Evolutionary conservation across 169 alveolate species (phyloP).

Genomic region (Eimeria praecox): DNA sequence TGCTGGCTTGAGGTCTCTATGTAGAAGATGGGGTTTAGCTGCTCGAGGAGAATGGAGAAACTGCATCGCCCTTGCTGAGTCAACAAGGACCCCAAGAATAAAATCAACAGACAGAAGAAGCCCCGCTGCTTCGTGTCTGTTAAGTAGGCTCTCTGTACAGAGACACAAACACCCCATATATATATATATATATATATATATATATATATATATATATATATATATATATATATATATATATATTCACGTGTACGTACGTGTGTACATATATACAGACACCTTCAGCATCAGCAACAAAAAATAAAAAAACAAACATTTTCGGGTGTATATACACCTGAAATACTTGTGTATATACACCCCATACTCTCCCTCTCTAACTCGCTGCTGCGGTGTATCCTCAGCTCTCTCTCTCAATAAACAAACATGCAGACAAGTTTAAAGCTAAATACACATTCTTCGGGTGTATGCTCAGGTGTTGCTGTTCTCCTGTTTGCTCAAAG

Average conservation of each 20-base stretch:
- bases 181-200: too few relatives aligned
- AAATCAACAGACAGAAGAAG: background rate
- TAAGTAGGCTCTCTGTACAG: constrained; percentile 20
- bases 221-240: too few relatives aligned
- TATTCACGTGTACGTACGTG: too few relatives aligned
- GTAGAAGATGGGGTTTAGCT: constrained; percentile 78
- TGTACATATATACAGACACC: too few relatives aligned
- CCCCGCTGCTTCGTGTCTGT: constrained; percentile 1
- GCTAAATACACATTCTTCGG: too few relatives aligned
- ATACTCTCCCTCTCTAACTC: too few relatives aligned
- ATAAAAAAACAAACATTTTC: too few relatives aligned
- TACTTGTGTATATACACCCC: too few relatives aligned
- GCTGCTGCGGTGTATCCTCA: background rate
- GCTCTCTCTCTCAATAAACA: background rate
- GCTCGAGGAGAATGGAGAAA: constrained; percentile 69
- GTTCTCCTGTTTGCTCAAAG: too few relatives aligned
- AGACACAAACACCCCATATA: background rate
- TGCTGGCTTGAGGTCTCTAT: constrained; percentile 82
- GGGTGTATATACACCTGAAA: background rate
- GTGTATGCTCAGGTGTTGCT: too few relatives aligned
- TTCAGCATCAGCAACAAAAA: too few relatives aligned
- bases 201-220: too few relatives aligned
- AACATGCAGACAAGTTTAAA: background rate
- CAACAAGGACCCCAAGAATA: constrained; percentile 42
- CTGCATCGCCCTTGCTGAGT: constrained; percentile 75